Percentiles rank a stretch among this genome's conserved stretches.
Evolutionary conservation across 2,329 filamentous ascomycete genomes (phyloP).

Genomic region (Colletotrichum australisinense): DNA sequence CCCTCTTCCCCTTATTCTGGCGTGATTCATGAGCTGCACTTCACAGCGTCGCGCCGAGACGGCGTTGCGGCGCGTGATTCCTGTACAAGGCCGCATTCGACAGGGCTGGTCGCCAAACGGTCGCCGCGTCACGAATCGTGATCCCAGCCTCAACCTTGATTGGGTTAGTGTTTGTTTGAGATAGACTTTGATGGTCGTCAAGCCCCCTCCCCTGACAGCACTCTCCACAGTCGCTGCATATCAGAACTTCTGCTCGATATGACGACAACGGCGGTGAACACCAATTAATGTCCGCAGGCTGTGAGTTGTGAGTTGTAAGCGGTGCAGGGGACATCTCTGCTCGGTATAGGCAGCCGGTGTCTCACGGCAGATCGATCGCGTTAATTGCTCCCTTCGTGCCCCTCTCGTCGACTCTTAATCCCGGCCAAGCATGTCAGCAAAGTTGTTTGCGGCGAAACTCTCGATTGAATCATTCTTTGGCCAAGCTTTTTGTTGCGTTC

Average conservation of each 20-base stretch:
- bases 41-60: not conserved
- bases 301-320: not conserved
- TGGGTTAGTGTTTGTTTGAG: constrained; percentile 19
- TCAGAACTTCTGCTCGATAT: not conserved
- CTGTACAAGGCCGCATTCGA: not conserved
- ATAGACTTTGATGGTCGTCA: constrained; percentile 14
- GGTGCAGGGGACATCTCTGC: constrained; percentile 10
- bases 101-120: constrained; percentile 4
- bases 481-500: not conserved
- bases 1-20: no score
- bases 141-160: not conserved
- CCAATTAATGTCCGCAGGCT: not conserved
- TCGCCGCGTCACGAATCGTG: constrained; percentile 10
- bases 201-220: not conserved
- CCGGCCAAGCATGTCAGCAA: not conserved
- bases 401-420: not conserved
- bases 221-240: not conserved
- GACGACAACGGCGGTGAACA: constrained; percentile 2
- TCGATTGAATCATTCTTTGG: not conserved
- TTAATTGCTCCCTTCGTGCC: not conserved
- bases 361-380: constrained; percentile 6
- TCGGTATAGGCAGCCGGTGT: constrained; percentile 9
- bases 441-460: constrained; percentile 2
- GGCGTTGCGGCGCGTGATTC: not conserved
- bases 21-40: not conserved